Base-by-base conservation (phyloP, 129 eudicot species). In the Cynara cardunculus region DNA sequence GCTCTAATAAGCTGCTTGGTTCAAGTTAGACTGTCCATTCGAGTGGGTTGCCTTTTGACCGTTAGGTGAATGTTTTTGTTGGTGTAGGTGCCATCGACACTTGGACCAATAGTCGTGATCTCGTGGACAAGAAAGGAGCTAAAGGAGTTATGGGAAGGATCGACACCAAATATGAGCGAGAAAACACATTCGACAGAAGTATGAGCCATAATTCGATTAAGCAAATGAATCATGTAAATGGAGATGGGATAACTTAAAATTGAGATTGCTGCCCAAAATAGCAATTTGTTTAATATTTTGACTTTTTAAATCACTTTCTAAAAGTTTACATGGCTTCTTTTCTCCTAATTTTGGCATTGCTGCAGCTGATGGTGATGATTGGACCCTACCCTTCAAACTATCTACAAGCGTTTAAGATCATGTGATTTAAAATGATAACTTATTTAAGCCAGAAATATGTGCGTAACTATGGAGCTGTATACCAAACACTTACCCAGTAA, bases 141-240 rank as follows among this genome's bases (percentile, higher is more conserved):
- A 8, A 73, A 75, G 25, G 99, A 95, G 89, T 88, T 95, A 61
- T 95, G 97, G 97, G 99, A 95, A 89, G 99, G 99, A 82, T 69
- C 86, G 22, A 31, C 84, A 22, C 76, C 88, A 2, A 78, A 80
- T 80, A 12, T 76, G 19, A 83, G 80, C 4, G 99, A 92, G 72
- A 92, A 92, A 87, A 69, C 83, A 73, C 96, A 86, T 86, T 70
- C 71, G 11, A 82, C 85, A 3, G 94, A 89, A 74, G 96, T 87
- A 46, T 92, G 86, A 90, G 72, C 64, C 71, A 41, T 59, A 76
- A 30, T 25, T 31, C 39, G 35, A n/a, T 25, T 24, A 49, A 77
- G 66, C 69, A 25, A 32, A 46, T 12, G 12, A 74, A 44, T 25
- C 27, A 56, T 88, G 91, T 88, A 85, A 82, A 88, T 84, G 86